Percentiles rank a stretch among this genome's conserved stretches.
phyloP scores from a whole-genome alignment of 371 early-diverging fungal genomes.

The Lichtheimia ramosa region DNA sequence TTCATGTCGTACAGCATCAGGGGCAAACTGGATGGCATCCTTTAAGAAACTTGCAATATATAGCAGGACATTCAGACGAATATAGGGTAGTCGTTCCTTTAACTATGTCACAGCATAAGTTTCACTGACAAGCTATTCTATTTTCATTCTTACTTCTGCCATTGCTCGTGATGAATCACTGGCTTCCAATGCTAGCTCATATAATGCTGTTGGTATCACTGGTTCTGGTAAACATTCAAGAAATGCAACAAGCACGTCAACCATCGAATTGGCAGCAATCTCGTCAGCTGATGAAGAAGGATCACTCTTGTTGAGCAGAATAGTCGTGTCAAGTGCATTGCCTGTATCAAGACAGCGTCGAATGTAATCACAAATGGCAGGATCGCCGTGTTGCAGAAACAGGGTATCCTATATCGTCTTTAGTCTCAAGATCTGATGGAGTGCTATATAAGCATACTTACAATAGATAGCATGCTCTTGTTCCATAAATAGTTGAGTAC shows the following conservation, averaged over 20 bases:
- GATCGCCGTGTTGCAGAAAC: constrained; percentile 72
- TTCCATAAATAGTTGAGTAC: constrained; percentile 77
- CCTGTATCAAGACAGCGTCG: constrained; percentile 82
- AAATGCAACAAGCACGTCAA: constrained; percentile 73
- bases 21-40: constrained; percentile 56
- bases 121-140: not conserved
- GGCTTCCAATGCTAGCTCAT: constrained; percentile 64
- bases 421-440: not conserved
- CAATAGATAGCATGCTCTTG: constrained; percentile 33
- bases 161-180: constrained; percentile 45
- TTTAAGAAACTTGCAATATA: constrained; percentile 73
- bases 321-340: constrained; percentile 61
- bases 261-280: constrained; percentile 61
- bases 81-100: constrained; percentile 59
- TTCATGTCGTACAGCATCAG: constrained; percentile 25
- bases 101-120: constrained; percentile 25
- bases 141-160: constrained; percentile 28
- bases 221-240: constrained; percentile 75
- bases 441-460: constrained; percentile 5
- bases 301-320: constrained; percentile 1
- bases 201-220: constrained; percentile 68
- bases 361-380: constrained; percentile 61
- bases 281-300: not conserved
- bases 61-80: constrained; percentile 72
- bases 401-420: constrained; percentile 49